phyloP scores from a whole-genome alignment of 2,329 filamentous ascomycete species.

The Geoglossum cookeanum region DNA sequence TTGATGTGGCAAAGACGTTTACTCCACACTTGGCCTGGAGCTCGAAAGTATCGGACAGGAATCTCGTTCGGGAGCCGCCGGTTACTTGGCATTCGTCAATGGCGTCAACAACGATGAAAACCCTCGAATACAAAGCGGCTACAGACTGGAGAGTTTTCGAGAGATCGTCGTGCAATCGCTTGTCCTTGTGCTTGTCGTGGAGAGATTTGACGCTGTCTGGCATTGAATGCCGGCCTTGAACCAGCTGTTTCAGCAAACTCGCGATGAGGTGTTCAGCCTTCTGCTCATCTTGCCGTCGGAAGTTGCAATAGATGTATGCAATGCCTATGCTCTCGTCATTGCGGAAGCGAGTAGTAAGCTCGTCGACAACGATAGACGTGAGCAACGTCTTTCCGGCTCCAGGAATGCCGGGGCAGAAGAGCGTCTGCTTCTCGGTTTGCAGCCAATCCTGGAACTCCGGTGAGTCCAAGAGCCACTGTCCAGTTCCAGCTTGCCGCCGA shows the following conservation, averaged over 20 bases:
- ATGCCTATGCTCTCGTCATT: constrained; percentile 12
- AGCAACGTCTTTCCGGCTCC: constrained; percentile 3
- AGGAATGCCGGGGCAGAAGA: not conserved
- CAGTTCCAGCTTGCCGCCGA: constrained; percentile 21
- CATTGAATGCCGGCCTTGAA: not conserved
- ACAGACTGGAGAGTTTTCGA: not conserved
- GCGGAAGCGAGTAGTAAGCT: not conserved
- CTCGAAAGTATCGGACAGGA: not conserved
- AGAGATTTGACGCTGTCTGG: not conserved
- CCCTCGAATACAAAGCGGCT: not conserved
- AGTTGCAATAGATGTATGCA: constrained; percentile 17
- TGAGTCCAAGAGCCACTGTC: constrained; percentile 27
- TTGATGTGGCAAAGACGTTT: not conserved
- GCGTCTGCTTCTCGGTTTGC: not conserved
- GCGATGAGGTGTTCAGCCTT: not conserved
- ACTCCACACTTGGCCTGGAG: not conserved
- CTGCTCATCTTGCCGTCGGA: not conserved
- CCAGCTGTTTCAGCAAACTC: not conserved
- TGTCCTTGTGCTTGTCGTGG: not conserved
- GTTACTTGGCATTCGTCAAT: constrained; percentile 2
- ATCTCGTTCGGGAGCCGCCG: not conserved
- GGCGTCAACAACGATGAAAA: constrained; percentile 4
- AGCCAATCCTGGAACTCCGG: constrained; percentile 5
- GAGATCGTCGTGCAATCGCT: not conserved
- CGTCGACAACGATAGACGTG: not conserved